A percentile compares a stretch with the other conserved stretches of the same genome.
Conservation (phyloP, 1,284 basidiomycete genomes). For the Rhodotorula glutinis region DNA sequence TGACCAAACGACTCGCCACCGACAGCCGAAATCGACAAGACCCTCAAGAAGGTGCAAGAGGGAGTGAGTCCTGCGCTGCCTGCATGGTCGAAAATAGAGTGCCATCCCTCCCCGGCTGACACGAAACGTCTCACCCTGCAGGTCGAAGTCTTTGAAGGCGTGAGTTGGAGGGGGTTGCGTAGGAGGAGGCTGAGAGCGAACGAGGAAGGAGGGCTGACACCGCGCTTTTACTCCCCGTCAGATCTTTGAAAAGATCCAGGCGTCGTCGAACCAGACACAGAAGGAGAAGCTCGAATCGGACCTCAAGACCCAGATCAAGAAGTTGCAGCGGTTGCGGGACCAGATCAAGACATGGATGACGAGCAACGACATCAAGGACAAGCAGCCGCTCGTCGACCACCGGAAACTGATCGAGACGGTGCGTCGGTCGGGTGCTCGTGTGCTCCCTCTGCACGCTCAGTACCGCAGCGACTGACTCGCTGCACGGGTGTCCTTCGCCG, state of each 20-base stretch:
- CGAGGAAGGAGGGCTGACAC: too few species aligned
- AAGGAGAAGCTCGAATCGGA: conserved; percentile 95
- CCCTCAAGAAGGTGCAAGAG: conserved; percentile 87
- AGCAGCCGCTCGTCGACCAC: conserved; percentile 86
- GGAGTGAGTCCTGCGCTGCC: conserved; percentile 54
- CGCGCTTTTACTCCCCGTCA: not conserved
- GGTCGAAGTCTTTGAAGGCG: conserved; percentile 81
- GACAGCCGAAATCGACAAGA: conserved; percentile 93
- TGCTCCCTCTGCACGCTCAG: too few species aligned
- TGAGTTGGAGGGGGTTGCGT: conserved; percentile 6
- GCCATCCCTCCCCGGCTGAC: not conserved
- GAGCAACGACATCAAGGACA: conserved; percentile 99
- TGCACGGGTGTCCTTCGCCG: not conserved
- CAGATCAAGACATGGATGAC: conserved; percentile 99
- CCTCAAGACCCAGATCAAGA: conserved; percentile 98
- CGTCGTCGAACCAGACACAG: conserved; percentile 87
- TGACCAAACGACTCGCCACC: too few species aligned
- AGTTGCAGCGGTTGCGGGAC: conserved; percentile 93
- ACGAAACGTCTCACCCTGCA: conserved; percentile 3
- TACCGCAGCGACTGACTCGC: too few species aligned
- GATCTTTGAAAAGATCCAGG: conserved; percentile 92
- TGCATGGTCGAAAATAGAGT: too few species aligned
- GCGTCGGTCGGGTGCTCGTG: conserved; percentile 49
- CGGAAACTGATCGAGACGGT: conserved; percentile 96
- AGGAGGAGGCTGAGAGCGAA: too few species aligned